Base-by-base conservation (phyloP, 345 rosid genomes). In the Gossypium rotundifolium region DNA sequence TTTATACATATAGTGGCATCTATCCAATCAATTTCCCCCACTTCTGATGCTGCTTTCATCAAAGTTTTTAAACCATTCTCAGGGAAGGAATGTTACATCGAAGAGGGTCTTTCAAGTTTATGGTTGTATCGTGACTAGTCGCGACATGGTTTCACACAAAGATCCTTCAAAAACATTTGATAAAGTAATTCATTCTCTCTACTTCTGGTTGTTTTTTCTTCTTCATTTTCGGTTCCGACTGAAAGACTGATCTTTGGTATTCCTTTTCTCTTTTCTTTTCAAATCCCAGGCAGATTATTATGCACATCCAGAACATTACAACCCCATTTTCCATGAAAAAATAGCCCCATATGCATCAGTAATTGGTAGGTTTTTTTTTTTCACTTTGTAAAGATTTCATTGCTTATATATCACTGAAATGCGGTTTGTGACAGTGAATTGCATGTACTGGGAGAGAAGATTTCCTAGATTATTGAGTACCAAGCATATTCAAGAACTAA, bases 401-500 rank as follows among this genome's bases (percentile, higher is more conserved):
- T 33, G 11, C 23, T 9, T 63, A 7, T 4, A 45, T n/a, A 53
- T 44, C 8, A 6, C 29, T 70, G 68, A 63, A 74, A 63, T 70
- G 62, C 77, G 17, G 57, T 65, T 12, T 57, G 7, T 57, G 80
- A 73, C 86, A 94, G 98, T 94, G 40, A 94, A 94, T 81, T 92
- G 98, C 86, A 90, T 92, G 91, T 94, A 94, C 65, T 94, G 98
- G 98, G 98, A 94, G 83, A 84, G 82, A 79, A 84, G 97, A 71
- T 94, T 89, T 85, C 97, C 97, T 1, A 84, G 86, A 55, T 82
- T 94, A 75, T 78, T 94, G 73, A 90, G 85, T 84, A 87, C 78
- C 44, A 75, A 76, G 80, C 97, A 92, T 85, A 70, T 92, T 77
- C 97, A 81, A 70, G 92, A 85, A 72, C 83, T 89, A 70, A 83